Evolutionary conservation across 2,329 filamentous ascomycete genomes (phyloP).

Genomic region (Neonectria neomacrospora): DNA sequence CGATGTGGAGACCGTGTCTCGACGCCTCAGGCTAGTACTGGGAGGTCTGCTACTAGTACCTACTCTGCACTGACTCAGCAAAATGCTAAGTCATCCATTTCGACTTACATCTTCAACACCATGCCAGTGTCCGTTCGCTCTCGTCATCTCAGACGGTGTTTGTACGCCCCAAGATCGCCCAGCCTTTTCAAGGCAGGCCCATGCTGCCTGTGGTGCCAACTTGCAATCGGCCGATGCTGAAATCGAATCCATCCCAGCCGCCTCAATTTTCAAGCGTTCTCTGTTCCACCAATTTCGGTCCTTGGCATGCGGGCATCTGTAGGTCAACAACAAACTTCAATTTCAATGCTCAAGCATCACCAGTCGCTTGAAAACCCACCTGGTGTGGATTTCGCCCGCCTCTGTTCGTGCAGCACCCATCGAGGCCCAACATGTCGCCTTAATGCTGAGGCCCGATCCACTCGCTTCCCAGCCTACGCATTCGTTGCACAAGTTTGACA

Average conservation of each 20-base stretch:
- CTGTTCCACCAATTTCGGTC: constrained; percentile 10
- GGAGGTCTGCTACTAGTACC: too few relatives aligned
- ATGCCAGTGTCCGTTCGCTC: constrained; percentile 7
- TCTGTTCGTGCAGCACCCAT: background rate
- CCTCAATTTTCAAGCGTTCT: background rate
- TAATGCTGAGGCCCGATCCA: constrained; percentile 7
- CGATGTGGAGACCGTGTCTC: constrained; percentile 35
- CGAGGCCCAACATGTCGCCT: background rate
- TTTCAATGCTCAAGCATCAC: background rate
- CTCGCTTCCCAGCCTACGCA: constrained; percentile 28
- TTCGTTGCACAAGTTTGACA: constrained; percentile 35
- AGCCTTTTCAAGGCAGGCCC: background rate
- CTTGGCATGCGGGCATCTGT: background rate
- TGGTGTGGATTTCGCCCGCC: background rate
- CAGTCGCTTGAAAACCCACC: background rate
- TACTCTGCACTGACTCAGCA: background rate
- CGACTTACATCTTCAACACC: constrained; percentile 11
- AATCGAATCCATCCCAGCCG: constrained; percentile 4
- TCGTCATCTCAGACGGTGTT: constrained; percentile 13
- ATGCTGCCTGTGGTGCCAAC: constrained; percentile 5
- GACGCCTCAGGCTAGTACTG: constrained; percentile 39
- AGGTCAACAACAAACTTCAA: background rate
- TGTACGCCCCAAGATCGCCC: constrained; percentile 10
- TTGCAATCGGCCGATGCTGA: constrained; percentile 6
- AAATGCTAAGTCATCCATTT: background rate